Evolutionary conservation across 1,139 yeast genomes (phyloP), one percentile per base, ranked within the genome.

Genomic region (Komagataea norvegica): DNA sequence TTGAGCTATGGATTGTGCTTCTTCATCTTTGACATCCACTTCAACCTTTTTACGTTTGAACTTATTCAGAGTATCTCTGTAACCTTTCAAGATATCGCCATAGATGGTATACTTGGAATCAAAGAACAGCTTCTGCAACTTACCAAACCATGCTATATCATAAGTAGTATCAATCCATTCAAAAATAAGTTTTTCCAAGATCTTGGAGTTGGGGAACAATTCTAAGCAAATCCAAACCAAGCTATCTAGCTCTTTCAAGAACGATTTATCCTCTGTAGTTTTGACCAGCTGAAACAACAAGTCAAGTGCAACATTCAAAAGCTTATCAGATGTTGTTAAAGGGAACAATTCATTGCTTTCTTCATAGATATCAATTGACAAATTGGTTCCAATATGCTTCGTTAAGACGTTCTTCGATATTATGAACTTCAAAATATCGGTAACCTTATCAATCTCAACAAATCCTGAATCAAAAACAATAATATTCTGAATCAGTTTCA

Each of bases 191-290:
- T 42, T 36, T 3, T 43, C 34, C 1, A 62, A 34, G 7, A 43
- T 36, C 8, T 28, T 20, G 8, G 58, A 55, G 7, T 55, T 51
- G 1, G 74, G 67, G 27, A 51, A 55, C n/a, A 54, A 33, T 27
- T 68, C 70, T 22, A 70, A 49, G 3, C 62, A 57, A 16, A 67
- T 52, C 77, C 77, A 71, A n/a, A 68, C 38, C 3, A 63, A 41
- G 7, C 54, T 51, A 37, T 68, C 71, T 39, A 68, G 39, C 1
- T 52, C 53, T 9, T 40, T 36, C 5, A 55, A 48, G 33, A 67
- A 55, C 4, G 55, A 19, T 15, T 48, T 46, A 14, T 57, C 60
- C 23, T 55, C 59, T 5, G 57, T 52, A 2, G 64, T 51, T 34
- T 62, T 63, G 6, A 67, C 53, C 22, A 68, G 41, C 40, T 70